Base-by-base conservation (phyloP, 371 early-diverging fungal species). In the Apophysomyces ossiformis region DNA sequence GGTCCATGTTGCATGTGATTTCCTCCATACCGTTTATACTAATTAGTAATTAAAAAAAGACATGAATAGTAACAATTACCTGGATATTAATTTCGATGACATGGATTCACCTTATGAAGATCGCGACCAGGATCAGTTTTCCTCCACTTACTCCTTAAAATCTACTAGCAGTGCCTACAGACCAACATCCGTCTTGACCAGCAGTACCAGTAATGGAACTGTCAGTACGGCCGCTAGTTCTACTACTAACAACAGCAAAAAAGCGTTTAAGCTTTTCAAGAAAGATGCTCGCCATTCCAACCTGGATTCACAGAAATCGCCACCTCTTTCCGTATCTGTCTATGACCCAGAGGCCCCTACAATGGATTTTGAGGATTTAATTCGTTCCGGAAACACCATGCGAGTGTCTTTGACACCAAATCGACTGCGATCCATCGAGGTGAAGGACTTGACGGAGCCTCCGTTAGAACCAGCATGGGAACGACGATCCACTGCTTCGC, bases 381-480 rank as follows among this genome's bases (percentile, higher is more conserved):
- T 89, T 39, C 72, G 80, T 32, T 85, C 84, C 32, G 85, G 85
- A 37, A 77, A 81, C 37, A 89, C 89, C 1, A 81, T 84, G 73
- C 81, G 82, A 37, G 86, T 87, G 4, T 79, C 85, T 2, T 64
- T 89, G 46, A 89, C 89, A 16, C 89, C 89, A 4, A 86, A 83
- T 66, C 80, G 89, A 57, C 69, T 89, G 36, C 76, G 75, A 36
- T 85, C 86, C 1, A 87, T 89, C 47, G 89, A 89, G 65, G 77
- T 86, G 1, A 68, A 72, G 26, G 63, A 70, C 21, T 64, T 63
- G 15, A 73, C 58, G 16, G 61, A 71, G 47, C 13, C 65, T 46
- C 46, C 39, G 0, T 26, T 54, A 8, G 38, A 56, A 21, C 21
- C 57, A 21, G 8, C 57, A 36, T 61, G 62, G 58, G 67, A 61